These are phyloP conservation scores for Leishmania braziliensis DNA, from an alignment of 208 protist genomes.

Conservation along the genomic window DNA sequence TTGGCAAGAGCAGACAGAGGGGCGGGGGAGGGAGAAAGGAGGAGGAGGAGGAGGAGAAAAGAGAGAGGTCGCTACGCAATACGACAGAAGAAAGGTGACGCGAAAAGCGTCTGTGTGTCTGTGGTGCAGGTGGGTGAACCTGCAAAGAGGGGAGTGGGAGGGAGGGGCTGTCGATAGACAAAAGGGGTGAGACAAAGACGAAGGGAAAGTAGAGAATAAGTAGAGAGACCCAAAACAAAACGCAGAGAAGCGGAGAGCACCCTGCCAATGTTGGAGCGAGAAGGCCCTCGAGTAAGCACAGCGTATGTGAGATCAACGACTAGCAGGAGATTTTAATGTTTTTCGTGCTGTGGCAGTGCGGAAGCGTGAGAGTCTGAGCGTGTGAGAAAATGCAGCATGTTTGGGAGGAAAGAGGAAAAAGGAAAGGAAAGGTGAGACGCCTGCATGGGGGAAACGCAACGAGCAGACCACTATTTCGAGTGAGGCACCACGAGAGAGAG, in stretches of 20 bases:
- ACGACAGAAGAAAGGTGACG: neutral
- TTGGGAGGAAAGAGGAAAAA: neutral
- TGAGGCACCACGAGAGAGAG: neutral
- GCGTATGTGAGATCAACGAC: neutral
- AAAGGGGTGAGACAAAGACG: neutral
- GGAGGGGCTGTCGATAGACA: neutral
- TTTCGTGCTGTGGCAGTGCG: neutral
- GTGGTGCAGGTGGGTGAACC: no score
- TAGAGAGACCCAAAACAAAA: neutral
- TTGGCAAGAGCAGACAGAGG: neutral
- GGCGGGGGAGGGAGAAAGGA: neutral
- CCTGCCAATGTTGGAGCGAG: neutral
- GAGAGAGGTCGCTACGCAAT: neutral
- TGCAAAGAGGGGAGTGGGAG: no score
- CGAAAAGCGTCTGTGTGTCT: neutral
- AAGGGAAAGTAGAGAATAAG: neutral
- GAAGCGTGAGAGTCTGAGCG: neutral
- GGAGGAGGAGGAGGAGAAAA: neutral
- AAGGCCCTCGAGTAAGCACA: neutral
- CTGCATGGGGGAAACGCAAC: neutral
- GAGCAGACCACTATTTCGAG: neutral
- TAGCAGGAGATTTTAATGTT: neutral
- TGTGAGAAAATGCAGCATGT: neutral
- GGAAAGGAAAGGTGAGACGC: neutral
- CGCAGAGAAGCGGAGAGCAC: neutral